Conservation (phyloP, 2,329 filamentous ascomycete genomes). For the Aspergillus fumigatiaffinis region DNA sequence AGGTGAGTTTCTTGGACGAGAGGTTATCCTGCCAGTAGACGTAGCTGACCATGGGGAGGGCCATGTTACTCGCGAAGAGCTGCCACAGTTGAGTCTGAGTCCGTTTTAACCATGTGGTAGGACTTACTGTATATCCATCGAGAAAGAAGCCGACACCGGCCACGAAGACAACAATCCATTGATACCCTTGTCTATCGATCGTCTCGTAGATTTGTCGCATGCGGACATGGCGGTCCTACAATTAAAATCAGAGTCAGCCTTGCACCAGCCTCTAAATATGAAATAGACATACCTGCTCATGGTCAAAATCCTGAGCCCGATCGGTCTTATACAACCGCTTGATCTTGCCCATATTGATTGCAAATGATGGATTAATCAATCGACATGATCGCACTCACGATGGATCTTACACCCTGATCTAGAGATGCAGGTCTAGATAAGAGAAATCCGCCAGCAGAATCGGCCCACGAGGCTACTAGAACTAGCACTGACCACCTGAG, state of each 20-base stretch:
- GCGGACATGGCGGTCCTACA: constrained; percentile 40
- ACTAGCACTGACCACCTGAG: background rate
- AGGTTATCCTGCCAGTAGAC: constrained; percentile 45
- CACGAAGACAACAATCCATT: constrained; percentile 44
- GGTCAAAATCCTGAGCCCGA: constrained; percentile 42
- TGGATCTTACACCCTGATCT: background rate
- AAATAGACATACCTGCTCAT: constrained; percentile 32
- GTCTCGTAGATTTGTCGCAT: constrained; percentile 44
- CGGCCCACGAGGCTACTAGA: background rate
- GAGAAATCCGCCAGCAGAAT: background rate
- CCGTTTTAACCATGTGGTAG: background rate
- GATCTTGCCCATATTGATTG: constrained; percentile 29
- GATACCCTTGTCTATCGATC: constrained; percentile 41
- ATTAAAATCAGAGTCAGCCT: background rate
- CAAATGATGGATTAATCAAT: background rate
- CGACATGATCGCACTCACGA: background rate
- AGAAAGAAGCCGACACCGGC: constrained; percentile 50
- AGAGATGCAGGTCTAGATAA: background rate
- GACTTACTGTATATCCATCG: constrained; percentile 41
- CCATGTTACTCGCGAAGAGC: constrained; percentile 49
- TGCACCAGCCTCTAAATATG: no score
- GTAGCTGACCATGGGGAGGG: constrained; percentile 47
- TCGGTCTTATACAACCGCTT: constrained; percentile 41
- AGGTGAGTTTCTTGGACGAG: constrained; percentile 32
- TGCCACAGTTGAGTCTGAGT: constrained; percentile 8